Base-by-base conservation (phyloP, 495 filamentous ascomycete species). In the Hypoxylon lienhwacheense region DNA sequence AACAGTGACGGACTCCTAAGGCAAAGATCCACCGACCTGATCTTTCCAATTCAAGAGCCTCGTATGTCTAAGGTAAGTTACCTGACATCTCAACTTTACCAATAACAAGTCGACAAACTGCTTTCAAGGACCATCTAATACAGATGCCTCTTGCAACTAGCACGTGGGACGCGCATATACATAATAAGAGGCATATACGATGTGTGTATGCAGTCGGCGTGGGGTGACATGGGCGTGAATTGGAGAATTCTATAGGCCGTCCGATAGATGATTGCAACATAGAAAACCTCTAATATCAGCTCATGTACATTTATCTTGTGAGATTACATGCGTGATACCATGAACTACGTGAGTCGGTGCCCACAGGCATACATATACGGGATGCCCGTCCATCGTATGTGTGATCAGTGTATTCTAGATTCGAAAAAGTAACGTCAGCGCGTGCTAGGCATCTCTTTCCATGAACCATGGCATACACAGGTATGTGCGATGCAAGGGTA, bases 71-170 rank as follows among this genome's bases (percentile, higher is more conserved):
- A 21, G 22, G 22, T 31, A 17, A 28, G 28, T 20, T 39, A 33
- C 14, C 39, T 34, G 50, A 59, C 14, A 26, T 21, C 22, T 10
- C 17, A 44, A 34, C 26, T 25, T 40, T 42, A 40, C 12, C 33
- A 19, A 42, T 52, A 47, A 29, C 16, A 52, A 21, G 29, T 17
- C 5, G 7, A 37, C 22, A 24, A 39, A 20, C 20, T 35, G n/a
- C 24, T 29, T 53, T 41, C 35, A 24, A 31, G 31, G 21, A 19
- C 22, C 31, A 41, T 41, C 37, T 7, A 25, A n/a, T n/a, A n/a
- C n/a, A n/a, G n/a, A n/a, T n/a, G n/a, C n/a, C n/a, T n/a, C 11
- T 21, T 26, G 37, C 21, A 25, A 20, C 20, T 21, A 7, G 15
- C 37, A 41, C 37, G 37, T 41, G 37, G 21, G n/a, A 21, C 7